Conservation (phyloP, 345 rosid genomes). For the thale cress (Arabidopsis thaliana) region DNA sequence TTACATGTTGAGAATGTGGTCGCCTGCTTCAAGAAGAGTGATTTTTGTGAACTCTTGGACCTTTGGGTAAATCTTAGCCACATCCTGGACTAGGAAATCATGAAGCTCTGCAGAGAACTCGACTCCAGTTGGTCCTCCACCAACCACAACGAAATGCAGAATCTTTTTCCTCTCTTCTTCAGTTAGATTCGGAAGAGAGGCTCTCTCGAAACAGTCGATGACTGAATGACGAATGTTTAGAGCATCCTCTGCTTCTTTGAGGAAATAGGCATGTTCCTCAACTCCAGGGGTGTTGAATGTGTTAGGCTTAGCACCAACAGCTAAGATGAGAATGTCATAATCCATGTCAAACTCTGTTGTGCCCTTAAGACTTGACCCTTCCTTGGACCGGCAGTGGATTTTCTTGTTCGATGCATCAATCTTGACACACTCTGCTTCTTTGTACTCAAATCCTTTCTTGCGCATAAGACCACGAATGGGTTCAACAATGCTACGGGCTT, state of each 20-base stretch:
- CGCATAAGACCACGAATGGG: conserved; percentile 66
- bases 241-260: conserved; percentile 88
- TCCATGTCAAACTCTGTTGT: conserved; percentile 68
- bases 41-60: conserved; percentile 56
- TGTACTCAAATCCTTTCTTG: conserved; percentile 62
- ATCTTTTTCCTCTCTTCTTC: conserved; percentile 78
- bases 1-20: conserved; percentile 79
- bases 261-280: conserved; percentile 65
- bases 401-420: conserved; percentile 66
- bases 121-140: conserved; percentile 90
- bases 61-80: conserved; percentile 64
- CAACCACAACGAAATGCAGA: conserved; percentile 85
- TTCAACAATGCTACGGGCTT: conserved; percentile 89
- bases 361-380: conserved; percentile 48
- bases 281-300: conserved; percentile 91
- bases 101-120: conserved; percentile 92
- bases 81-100: conserved; percentile 69
- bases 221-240: conserved; percentile 63
- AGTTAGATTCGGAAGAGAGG: conserved; percentile 63
- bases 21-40: conserved; percentile 85
- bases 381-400: conserved; percentile 56
- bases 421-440: conserved; percentile 75
- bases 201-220: conserved; percentile 76
- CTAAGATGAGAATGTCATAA: conserved; percentile 68
- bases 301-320: conserved; percentile 74